phyloP scores from a whole-genome alignment of 257 asterid species.

The Solanum neorickii region DNA sequence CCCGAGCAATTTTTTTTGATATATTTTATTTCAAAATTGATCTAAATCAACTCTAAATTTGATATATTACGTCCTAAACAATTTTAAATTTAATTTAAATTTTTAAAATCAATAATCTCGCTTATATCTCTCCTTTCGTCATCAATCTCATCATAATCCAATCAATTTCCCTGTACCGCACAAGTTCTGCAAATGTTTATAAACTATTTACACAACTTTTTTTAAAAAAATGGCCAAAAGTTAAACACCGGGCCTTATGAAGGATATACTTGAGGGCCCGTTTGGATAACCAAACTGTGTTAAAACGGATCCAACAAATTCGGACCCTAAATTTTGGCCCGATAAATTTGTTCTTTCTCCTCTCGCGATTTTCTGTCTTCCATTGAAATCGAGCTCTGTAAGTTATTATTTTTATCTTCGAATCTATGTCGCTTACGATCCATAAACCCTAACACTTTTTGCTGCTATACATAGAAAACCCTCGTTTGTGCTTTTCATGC shows the following conservation, averaged over 20 bases:
- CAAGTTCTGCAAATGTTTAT: neutral
- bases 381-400: neutral
- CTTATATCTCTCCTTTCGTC: neutral
- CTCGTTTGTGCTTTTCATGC: neutral
- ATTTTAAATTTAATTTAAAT: neutral
- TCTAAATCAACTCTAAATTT: neutral
- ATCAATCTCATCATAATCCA: neutral
- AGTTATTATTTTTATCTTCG: neutral
- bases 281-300: neutral
- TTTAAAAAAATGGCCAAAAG: neutral
- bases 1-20: neutral
- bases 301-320: neutral
- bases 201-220: neutral
- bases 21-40: neutral
- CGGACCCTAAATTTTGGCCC: neutral
- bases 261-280: neutral
- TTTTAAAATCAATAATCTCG: neutral
- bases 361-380: neutral
- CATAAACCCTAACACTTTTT: neutral
- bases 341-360: neutral
- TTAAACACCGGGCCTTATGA: neutral
- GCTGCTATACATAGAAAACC: neutral
- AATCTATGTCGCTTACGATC: neutral
- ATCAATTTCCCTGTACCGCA: neutral
- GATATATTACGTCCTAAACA: neutral